Percentiles rank a stretch among this genome's conserved stretches.
phyloP scores from a whole-genome alignment of 1,139 yeast genomes.

The Keqinozyma sinolaborantium region DNA sequence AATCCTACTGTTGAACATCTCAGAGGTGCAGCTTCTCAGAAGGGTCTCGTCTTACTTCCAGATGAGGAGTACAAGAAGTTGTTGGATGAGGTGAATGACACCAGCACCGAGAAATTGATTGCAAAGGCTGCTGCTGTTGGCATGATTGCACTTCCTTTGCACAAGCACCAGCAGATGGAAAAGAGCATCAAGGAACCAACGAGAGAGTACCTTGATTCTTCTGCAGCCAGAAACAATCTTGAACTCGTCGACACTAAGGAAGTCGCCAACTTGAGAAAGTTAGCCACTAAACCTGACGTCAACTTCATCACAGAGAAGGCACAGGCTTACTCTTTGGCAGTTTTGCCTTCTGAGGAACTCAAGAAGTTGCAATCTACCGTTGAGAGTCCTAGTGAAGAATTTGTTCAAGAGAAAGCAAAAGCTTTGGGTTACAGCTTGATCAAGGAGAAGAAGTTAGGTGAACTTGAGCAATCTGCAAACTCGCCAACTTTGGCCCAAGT shows the following conservation, averaged over 20 bases:
- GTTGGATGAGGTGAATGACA: slow-evolving; percentile 21
- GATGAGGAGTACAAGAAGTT: slow-evolving; percentile 22
- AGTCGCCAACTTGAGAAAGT: slow-evolving; percentile 10
- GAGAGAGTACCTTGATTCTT: slow-evolving; percentile 25
- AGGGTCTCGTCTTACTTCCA: slow-evolving; percentile 21
- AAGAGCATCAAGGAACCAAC: slow-evolving; percentile 18
- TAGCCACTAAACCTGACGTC: slow-evolving; percentile 18
- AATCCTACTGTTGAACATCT: slow-evolving; percentile 22
- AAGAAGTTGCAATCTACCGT: slow-evolving; percentile 13
- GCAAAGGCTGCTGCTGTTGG: slow-evolving; percentile 20
- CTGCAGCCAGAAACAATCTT: slow-evolving; percentile 26
- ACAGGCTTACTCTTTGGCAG: slow-evolving; percentile 9
- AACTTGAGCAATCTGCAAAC: slow-evolving; percentile 12
- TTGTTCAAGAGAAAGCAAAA: slow-evolving; percentile 11
- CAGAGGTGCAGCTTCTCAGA: slow-evolving; percentile 13
- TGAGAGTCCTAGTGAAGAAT: slow-evolving; percentile 16
- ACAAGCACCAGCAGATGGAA: slow-evolving; percentile 17
- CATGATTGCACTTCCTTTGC: slow-evolving; percentile 20
- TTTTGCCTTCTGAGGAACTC: slow-evolving; percentile 19
- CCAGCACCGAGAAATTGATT: slow-evolving; percentile 22
- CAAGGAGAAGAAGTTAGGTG: slow-evolving; percentile 8
- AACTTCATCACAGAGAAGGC: slow-evolving; percentile 25
- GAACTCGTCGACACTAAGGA: slow-evolving; percentile 22
- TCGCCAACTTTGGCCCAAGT: slow-evolving; percentile 10
- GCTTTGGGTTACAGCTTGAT: slow-evolving; percentile 11